These are phyloP conservation scores for Ophiocordyceps robertsii DNA, from an alignment of 2,329 filamentous ascomycete species.

Conservation along the genomic window DNA sequence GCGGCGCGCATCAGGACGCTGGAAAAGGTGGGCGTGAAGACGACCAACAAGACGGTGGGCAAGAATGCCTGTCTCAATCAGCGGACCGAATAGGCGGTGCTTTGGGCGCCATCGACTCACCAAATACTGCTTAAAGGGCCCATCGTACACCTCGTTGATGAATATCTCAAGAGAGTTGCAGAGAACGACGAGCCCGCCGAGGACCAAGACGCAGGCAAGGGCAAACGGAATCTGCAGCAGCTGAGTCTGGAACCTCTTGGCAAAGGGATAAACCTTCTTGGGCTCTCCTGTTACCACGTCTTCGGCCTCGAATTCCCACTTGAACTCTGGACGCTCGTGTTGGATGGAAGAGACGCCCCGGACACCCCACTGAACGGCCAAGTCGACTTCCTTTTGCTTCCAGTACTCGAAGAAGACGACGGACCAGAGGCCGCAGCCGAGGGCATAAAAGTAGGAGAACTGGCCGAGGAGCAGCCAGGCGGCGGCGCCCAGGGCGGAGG, in stretches of 20 bases:
- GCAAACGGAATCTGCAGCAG: conserved; percentile 77
- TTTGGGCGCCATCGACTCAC: conserved; percentile 31
- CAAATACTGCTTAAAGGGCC: conserved; percentile 73
- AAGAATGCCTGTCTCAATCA: conserved; percentile 55
- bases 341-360: conserved; percentile 74
- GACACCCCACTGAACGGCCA: conserved; percentile 80
- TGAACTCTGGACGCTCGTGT: conserved; percentile 62
- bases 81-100: background rate
- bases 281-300: conserved; percentile 76
- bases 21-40: conserved; percentile 66
- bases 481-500: conserved; percentile 61
- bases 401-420: conserved; percentile 88
- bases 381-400: conserved; percentile 83
- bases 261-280: conserved; percentile 60
- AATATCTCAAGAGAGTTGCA: conserved; percentile 94
- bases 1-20: conserved; percentile 65
- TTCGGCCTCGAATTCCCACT: conserved; percentile 60
- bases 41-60: conserved; percentile 77
- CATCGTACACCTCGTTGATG: conserved; percentile 84
- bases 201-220: conserved; percentile 52
- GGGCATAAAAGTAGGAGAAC: conserved; percentile 70
- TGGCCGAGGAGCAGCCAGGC: conserved; percentile 74
- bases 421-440: conserved; percentile 73
- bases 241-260: conserved; percentile 64
- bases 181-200: conserved; percentile 71